Base-by-base conservation (phyloP, 2,329 filamentous ascomycete genomes). In the Paracamarosporium sp. region DNA sequence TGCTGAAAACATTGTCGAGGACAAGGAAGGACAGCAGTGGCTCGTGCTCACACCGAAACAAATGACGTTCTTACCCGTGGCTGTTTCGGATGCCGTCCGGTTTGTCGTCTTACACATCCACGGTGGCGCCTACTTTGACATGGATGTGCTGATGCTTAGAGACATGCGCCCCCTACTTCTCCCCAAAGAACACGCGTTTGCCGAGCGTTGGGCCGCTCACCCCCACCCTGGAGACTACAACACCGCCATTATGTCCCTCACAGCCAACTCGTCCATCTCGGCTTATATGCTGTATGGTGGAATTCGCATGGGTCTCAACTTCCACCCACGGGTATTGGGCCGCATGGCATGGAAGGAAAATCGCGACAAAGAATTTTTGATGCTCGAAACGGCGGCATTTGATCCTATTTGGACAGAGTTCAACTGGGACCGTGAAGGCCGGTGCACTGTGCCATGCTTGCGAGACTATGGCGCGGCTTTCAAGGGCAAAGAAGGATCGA, bases 391-490 rank as follows among this genome's bases (percentile, higher is more conserved):
- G 1, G 83, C 80, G 5, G 80, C 83, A 4, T 85, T 85, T 55
- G 83, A 86, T 61, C 83, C 83, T 0, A 83, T 85, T 64, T 85
- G 83, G 83, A 82, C 82, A 1, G 82, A 85, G 61, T 84, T 84
- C 68, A 83, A 85, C 63, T 83, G 80, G 78, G 82, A 80, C 33
- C 77, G 81, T 41, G 77, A 83, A 62, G 82, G 81, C 2, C 74
- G 77, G 35, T 86, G 83, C 66, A 83, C 83, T 0, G 78, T 85
- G 1, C 83, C 83, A 1, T 86, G 83, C 60, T 74, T 85, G 30
- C 79, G 80, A 28, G 82, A 85, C 62, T 86, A 85, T 61, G 72
- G 80, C 38, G 79, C 80, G 12, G 82, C 81, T 0, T 85, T 85
- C 72, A 81, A 83, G 62, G 81, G 81, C 31, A 81, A 76, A 60